Conservation (phyloP, 106 monocot species). For the Acanthochlamys bracteata region DNA sequence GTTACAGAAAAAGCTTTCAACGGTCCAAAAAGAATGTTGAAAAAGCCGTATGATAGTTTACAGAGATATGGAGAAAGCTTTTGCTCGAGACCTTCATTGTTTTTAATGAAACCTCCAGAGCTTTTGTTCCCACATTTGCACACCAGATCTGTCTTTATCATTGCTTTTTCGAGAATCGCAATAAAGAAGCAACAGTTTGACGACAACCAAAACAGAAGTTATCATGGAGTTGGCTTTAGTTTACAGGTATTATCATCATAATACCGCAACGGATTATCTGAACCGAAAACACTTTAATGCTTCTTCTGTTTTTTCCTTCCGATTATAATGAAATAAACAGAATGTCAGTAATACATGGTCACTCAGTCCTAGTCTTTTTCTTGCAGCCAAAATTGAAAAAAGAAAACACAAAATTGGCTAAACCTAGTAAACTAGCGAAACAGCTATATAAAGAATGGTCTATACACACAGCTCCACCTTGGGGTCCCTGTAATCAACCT, state of each 20-base stretch:
- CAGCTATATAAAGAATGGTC: too few relatives aligned
- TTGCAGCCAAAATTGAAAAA: constrained; percentile 1
- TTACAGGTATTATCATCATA: constrained; percentile 1
- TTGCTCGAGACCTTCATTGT: too few relatives aligned
- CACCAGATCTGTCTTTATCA: constrained; percentile 17
- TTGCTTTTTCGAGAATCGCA: neutral
- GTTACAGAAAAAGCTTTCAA: too few relatives aligned
- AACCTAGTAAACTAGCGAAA: too few relatives aligned
- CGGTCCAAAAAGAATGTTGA: too few relatives aligned
- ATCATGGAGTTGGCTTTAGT: constrained; percentile 6
- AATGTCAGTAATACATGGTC: constrained; percentile 13
- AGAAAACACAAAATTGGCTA: neutral
- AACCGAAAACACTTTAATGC: neutral
- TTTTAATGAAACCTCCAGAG: constrained; percentile 8
- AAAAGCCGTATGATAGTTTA: too few relatives aligned
- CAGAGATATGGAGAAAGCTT: too few relatives aligned
- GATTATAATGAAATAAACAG: constrained; percentile 16
- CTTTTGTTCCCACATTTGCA: constrained; percentile 10
- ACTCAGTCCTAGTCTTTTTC: neutral
- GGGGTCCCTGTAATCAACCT: too few relatives aligned
- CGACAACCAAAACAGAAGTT: neutral
- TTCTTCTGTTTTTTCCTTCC: neutral
- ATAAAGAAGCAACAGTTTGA: neutral
- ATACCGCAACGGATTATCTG: neutral
- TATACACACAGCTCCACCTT: too few relatives aligned